phyloP scores from a whole-genome alignment of 257 asterid species.

The Solanum peruvianum region DNA sequence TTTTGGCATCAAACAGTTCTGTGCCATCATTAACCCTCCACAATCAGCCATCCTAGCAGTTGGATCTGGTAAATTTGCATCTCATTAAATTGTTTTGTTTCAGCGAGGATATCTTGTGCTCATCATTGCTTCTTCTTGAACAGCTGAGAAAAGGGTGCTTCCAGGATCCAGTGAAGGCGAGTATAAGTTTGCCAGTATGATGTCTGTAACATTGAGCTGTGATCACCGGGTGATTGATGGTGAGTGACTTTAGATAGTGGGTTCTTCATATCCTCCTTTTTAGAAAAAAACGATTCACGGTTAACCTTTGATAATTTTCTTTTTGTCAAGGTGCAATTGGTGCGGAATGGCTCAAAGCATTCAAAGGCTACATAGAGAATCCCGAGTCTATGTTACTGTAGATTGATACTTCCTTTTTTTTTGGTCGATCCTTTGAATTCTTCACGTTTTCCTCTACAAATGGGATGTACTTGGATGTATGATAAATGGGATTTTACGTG shows the following conservation, averaged over 20 bases:
- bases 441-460: constrained; percentile 7
- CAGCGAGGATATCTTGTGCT: neutral
- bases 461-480: constrained; percentile 1
- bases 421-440: neutral
- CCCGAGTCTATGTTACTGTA: constrained; percentile 89
- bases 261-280: neutral
- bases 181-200: constrained; percentile 43
- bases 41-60: constrained; percentile 94
- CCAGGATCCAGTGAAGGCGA: constrained; percentile 69
- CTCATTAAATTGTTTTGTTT: neutral
- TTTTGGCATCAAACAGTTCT: constrained; percentile 91
- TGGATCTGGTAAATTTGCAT: constrained; percentile 59
- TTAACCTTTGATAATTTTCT: neutral
- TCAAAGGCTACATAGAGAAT: constrained; percentile 89
- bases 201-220: constrained; percentile 88
- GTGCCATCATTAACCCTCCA: constrained; percentile 97
- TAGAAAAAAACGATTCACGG: neutral
- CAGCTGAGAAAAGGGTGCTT: constrained; percentile 89
- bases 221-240: constrained; percentile 99
- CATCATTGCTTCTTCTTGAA: constrained; percentile 2
- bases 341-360: constrained; percentile 98
- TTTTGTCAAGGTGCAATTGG: constrained; percentile 71
- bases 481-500: neutral
- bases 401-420: constrained; percentile 2
- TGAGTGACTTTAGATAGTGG: constrained; percentile 13